Evolutionary conservation across 176 grass and related monocot genomes (phyloP), one percentile per base, ranked within the genome.

Genomic region (Triticum monococcum): DNA sequence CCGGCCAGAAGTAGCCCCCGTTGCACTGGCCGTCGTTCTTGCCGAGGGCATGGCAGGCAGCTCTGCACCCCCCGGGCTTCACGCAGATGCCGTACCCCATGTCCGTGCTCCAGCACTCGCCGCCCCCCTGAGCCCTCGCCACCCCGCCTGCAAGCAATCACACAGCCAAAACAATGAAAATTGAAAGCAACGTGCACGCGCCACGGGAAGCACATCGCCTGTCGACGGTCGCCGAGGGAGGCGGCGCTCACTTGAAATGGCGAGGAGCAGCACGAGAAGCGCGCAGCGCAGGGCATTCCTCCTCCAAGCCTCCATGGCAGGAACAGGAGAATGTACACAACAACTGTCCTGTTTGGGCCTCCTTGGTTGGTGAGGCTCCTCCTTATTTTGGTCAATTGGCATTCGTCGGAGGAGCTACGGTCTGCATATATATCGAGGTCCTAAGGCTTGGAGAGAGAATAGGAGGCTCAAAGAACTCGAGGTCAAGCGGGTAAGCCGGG

Each of bases 221-320:
- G 13, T 16, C 46, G 1, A 50, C 46, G 46, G 45, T 48, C 11
- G 4, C 43, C 43, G 12, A 48, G 46, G 46, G 46, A 50, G 46
- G 46, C 4, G 46, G 46, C 46, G 46, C 48, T 52, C 14, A 83
- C 84, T 11, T 65, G 54, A 54, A 30, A 32, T 72, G 10, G 64
- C 64, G 72, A 90, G 9, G 84, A 90, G 72, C 54, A 90, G 54
- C 72, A 72, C 72, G 0, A 85, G 30, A 50, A 90, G 52, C 14
- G 45, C 40, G 3, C 23, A 50, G 54, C 72, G 72, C 79, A 79
- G 0, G 13, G 57, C 56, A 31, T 23, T 64, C 84, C 41, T 83
- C 77, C 67, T 85, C 71, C 83, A 20, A 56, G n/a, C 72, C 30
- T 86, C 79, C 89, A 86, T 86, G 64, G 52, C 8, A 8, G 54